These are phyloP conservation scores for Pascua guehoae DNA, from an alignment of 1,284 basidiomycete species.

Conservation along the genomic window DNA sequence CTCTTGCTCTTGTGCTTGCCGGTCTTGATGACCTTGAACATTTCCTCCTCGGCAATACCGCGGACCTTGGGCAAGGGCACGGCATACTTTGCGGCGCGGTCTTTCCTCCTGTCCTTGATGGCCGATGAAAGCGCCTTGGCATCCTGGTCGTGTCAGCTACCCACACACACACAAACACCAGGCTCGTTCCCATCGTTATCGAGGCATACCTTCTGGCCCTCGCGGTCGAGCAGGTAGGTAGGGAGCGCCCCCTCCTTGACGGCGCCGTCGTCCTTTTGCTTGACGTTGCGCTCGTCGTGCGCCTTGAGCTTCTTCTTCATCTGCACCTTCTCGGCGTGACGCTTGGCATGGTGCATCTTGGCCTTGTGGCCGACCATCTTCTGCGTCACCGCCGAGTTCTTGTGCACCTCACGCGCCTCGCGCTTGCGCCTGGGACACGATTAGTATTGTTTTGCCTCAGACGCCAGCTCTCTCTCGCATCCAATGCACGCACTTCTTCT, in stretches of 20 bases:
- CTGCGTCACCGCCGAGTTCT: slow-evolving; percentile 80
- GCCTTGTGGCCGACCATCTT: slow-evolving; percentile 96
- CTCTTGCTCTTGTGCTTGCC: slow-evolving; percentile 95
- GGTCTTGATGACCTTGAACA: slow-evolving; percentile 99
- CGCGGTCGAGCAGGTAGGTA: slow-evolving; percentile 92
- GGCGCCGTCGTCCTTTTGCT: slow-evolving; percentile 77
- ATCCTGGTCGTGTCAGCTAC: slow-evolving; percentile 52
- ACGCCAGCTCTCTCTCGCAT: neutral
- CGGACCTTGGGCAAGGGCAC: slow-evolving; percentile 95
- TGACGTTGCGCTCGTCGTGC: slow-evolving; percentile 97
- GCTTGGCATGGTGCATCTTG: slow-evolving; percentile 92
- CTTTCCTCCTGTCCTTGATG: slow-evolving; percentile 98
- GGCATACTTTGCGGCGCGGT: slow-evolving; percentile 97
- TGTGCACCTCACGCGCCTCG: slow-evolving; percentile 87
- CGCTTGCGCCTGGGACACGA: slow-evolving; percentile 73
- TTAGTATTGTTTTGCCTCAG: too few species aligned
- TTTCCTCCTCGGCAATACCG: slow-evolving; percentile 98
- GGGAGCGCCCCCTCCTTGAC: slow-evolving; percentile 85
- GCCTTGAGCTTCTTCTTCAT: slow-evolving; percentile 99
- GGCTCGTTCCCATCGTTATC: too few species aligned
- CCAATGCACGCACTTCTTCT: slow-evolving; percentile 40
- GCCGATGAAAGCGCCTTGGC: slow-evolving; percentile 96
- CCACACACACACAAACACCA: slow-evolving; percentile 21
- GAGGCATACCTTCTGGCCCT: slow-evolving; percentile 71
- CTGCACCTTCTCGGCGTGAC: slow-evolving; percentile 95